Evolutionary conservation across 1,139 yeast species (phyloP).

Genomic region (Yarrowia galli): DNA sequence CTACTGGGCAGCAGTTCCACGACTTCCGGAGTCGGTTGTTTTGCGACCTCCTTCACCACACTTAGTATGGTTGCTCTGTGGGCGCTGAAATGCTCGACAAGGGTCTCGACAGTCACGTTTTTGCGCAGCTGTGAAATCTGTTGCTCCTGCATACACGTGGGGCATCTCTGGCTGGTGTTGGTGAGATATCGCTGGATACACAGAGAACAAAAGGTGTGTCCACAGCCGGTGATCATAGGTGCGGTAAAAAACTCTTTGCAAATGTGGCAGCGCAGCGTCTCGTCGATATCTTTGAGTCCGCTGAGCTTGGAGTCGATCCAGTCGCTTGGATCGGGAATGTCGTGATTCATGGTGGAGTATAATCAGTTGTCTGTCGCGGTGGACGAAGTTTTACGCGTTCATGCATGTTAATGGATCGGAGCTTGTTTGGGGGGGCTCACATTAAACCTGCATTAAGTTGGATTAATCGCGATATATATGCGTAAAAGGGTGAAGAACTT

Average conservation of each 20-base stretch:
- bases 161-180: slow-evolving; percentile 66
- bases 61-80: slow-evolving; percentile 13
- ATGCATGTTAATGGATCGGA: slow-evolving; percentile 22
- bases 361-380: not conserved
- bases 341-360: slow-evolving; percentile 40
- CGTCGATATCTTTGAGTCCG: slow-evolving; percentile 65
- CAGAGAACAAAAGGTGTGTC: slow-evolving; percentile 89
- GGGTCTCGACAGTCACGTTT: slow-evolving; percentile 29
- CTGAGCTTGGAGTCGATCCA: slow-evolving; percentile 66
- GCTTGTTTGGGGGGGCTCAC: not conserved
- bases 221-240: slow-evolving; percentile 86
- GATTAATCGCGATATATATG: no score
- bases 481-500: no score
- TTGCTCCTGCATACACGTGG: slow-evolving; percentile 61
- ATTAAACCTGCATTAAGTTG: no score
- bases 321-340: slow-evolving; percentile 73
- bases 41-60: slow-evolving; percentile 8
- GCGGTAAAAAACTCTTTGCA: slow-evolving; percentile 85
- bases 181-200: slow-evolving; percentile 80
- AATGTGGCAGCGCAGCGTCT: slow-evolving; percentile 82
- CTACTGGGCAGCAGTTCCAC: slow-evolving; percentile 3
- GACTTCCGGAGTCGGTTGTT: not conserved
- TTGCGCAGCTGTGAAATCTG: slow-evolving; percentile 39
- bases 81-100: slow-evolving; percentile 21
- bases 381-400: slow-evolving; percentile 27